A percentile compares a stretch with the other conserved stretches of the same genome.
Evolutionary conservation across 202 grass and related monocot species (phyloP).

Genomic region (Setaria italica): DNA sequence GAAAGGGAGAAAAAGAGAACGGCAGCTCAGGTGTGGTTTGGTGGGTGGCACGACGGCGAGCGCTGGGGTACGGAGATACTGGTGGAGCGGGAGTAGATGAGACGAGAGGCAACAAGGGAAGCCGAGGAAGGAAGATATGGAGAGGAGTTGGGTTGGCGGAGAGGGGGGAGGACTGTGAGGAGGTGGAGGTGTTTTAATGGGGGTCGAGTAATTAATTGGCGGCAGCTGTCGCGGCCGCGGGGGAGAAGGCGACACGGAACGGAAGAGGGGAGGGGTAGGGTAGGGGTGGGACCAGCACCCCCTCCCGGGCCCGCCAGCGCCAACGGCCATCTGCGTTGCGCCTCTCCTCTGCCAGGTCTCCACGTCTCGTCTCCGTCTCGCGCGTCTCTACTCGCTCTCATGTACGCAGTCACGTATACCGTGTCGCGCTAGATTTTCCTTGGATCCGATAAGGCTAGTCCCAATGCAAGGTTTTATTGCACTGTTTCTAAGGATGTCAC

Average conservation of each 20-base stretch:
- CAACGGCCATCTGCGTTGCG: conserved; percentile 24
- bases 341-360: not conserved
- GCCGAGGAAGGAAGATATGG: not conserved
- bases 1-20: not conserved
- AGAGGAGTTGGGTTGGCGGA: not conserved
- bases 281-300: not conserved
- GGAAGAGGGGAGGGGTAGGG: not conserved
- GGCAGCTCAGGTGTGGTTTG: conserved; percentile 19
- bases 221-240: conserved; percentile 57
- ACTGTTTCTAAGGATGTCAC: too few species aligned
- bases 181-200: conserved; percentile 58
- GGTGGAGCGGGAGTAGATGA: conserved; percentile 28
- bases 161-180: not conserved
- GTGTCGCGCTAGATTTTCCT: not conserved
- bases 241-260: conserved; percentile 54
- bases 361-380: not conserved
- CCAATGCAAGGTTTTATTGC: too few species aligned
- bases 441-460: too few species aligned
- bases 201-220: conserved; percentile 60
- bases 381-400: not conserved
- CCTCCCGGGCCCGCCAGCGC: not conserved
- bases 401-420: not conserved
- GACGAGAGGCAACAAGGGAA: not conserved
- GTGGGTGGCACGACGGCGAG: conserved; percentile 51
- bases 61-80: conserved; percentile 38